Base-by-base conservation (phyloP, 768 basidiomycete genomes). In the Mycena capillaripes region DNA sequence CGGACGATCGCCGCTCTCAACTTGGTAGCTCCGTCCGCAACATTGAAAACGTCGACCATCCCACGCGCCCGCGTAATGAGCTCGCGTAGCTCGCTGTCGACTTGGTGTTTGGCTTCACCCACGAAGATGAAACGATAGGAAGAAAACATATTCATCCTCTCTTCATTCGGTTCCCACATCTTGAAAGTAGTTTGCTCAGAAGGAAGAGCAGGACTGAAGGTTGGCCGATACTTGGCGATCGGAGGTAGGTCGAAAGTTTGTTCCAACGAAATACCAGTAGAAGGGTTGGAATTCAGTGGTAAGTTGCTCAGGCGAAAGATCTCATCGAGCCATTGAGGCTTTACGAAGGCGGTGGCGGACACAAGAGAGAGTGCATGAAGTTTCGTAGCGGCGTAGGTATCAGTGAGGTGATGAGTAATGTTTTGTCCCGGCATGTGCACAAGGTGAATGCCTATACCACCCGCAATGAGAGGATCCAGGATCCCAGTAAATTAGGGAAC, bases 121-220 rank as follows among this genome's bases (percentile, higher is more conserved):
- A 91, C 81, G 63, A 91, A 89, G 9, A 94, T 76, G 76, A 94
- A 93, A 10, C 90, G 84, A 70, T 84, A 87, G 0, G 80, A 79
- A 7, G 80, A 78, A 36, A 95, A 84, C 76, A 95, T 82, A 56
- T 85, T 84, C 11, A 89, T 75, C 11, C 94, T 85, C 66, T 85
- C 89, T 76, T 92, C 91, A 63, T 91, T 91, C 0, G 91, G 90
- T 68, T 91, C 89, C 94, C 93, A 94, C 3, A 88, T 81, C 30
- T 84, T 87, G 77, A 87, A 83, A 0, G 81, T 82, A 77, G 91
- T 90, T 44, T 91, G 83, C 3, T 83, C 70, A 0, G 86, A 70
- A 0, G 86, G 78, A 2, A 94, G 82, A 3, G 85, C 79, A 0
- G 89, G 81, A 17, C 89, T 85, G 71, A 92, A 93, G 0, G 78